phyloP scores from a whole-genome alignment of 2,329 filamentous ascomycete genomes.

The Berkeleyomyces basicola region DNA sequence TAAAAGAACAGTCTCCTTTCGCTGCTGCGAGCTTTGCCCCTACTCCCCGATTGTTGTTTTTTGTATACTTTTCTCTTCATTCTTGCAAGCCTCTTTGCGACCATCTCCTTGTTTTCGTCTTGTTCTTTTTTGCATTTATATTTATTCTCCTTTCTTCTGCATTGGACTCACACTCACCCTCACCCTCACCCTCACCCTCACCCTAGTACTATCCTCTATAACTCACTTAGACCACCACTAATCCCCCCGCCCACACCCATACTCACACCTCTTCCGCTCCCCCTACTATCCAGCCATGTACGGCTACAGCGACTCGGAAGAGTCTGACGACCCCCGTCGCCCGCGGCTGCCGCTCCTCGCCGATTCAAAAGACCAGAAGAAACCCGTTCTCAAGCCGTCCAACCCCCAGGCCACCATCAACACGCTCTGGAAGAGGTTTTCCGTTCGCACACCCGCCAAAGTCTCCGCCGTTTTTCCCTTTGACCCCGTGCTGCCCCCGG shows the following conservation, averaged over 20 bases:
- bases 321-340: conserved; percentile 30
- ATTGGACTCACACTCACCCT: background rate
- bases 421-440: conserved; percentile 47
- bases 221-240: background rate
- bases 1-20: too few species aligned
- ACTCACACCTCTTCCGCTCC: background rate
- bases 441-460: conserved; percentile 43
- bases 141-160: background rate
- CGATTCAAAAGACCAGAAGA: conserved; percentile 26
- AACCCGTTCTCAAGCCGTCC: conserved; percentile 41
- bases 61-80: too few species aligned
- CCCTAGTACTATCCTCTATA: background rate
- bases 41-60: too few species aligned
- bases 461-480: conserved; percentile 49
- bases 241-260: background rate
- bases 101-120: background rate
- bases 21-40: too few species aligned
- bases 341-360: conserved; percentile 22
- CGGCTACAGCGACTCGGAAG: conserved; percentile 34
- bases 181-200: background rate
- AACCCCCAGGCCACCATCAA: conserved; percentile 51
- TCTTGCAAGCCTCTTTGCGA: background rate
- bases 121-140: background rate
- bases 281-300: conserved; percentile 20
- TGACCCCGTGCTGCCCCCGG: conserved; percentile 38